Percentiles rank a stretch among this genome's conserved stretches.
Conservation (phyloP, 108 stramenopile genomes). For the Nitzschia sp. region DNA sequence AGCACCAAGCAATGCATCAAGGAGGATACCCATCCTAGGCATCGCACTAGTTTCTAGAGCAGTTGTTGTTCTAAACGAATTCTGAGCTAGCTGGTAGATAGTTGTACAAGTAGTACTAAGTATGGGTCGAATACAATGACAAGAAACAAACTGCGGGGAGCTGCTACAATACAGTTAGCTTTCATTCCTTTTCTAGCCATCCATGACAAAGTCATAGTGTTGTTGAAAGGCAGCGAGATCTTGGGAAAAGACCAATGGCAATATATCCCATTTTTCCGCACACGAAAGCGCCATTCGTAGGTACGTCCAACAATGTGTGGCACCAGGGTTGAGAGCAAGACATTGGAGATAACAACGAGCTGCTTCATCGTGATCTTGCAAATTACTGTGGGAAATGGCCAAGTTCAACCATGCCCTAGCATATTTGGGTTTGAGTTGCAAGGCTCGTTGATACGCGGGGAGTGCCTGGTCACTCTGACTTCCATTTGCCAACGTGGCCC, state of each 20-base stretch:
- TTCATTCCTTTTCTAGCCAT: background rate
- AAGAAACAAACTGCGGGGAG: no score
- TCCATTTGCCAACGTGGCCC: slow-evolving; percentile 95
- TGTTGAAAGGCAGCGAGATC: slow-evolving; percentile 73
- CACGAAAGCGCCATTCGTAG: slow-evolving; percentile 90
- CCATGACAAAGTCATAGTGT: slow-evolving; percentile 77
- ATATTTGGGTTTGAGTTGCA: slow-evolving; percentile 89
- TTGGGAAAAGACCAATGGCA: slow-evolving; percentile 73
- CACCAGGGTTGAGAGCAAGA: slow-evolving; percentile 85
- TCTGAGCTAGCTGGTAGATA: background rate
- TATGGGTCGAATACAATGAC: no score
- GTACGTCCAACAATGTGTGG: slow-evolving; percentile 93
- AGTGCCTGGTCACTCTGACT: slow-evolving; percentile 85
- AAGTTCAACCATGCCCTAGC: slow-evolving; percentile 96
- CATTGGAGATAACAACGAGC: slow-evolving; percentile 91
- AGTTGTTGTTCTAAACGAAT: background rate
- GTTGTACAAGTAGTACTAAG: no score
- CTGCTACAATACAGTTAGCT: background rate
- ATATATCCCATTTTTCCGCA: slow-evolving; percentile 87
- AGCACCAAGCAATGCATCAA: slow-evolving; percentile 65
- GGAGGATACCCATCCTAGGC: slow-evolving; percentile 13
- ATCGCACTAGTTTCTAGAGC: background rate
- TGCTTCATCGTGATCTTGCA: slow-evolving; percentile 85
- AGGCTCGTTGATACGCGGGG: slow-evolving; percentile 72
- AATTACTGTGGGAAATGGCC: slow-evolving; percentile 91